Evolutionary conservation across 257 asterid species (phyloP).

Genomic region (Cruciata laevipes): DNA sequence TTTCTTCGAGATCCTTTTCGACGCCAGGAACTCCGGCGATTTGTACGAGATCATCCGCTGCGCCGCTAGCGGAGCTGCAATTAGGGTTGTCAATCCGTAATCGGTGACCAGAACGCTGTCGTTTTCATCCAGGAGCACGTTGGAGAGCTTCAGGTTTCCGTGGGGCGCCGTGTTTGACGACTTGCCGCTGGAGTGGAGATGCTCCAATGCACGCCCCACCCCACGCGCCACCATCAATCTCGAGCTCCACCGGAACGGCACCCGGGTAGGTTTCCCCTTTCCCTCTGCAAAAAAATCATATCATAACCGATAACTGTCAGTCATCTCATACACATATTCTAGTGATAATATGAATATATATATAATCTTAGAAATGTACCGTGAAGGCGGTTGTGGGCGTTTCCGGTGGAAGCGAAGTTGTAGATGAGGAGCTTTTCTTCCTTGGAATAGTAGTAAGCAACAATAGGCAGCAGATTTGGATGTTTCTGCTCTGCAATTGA

Average conservation of each 20-base stretch:
- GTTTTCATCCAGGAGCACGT: conserved; percentile 51
- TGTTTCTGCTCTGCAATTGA: conserved; percentile 48
- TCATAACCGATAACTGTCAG: neutral
- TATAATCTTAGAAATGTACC: conserved; percentile 26
- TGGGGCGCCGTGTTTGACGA: conserved; percentile 48
- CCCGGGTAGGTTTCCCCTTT: conserved; percentile 44
- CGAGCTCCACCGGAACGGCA: conserved; percentile 58
- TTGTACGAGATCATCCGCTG: conserved; percentile 55
- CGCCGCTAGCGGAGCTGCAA: conserved; percentile 42
- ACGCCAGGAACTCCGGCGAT: conserved; percentile 54
- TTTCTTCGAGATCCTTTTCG: conserved; percentile 42
- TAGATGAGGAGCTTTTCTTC: conserved; percentile 58
- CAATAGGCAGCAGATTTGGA: conserved; percentile 55
- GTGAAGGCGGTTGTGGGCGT: conserved; percentile 46
- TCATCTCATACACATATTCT: too few species aligned
- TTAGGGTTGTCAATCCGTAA: conserved; percentile 51
- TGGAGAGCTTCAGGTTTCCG: conserved; percentile 63
- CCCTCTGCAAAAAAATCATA: conserved; percentile 30
- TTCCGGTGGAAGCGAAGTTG: conserved; percentile 50
- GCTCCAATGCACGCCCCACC: conserved; percentile 49
- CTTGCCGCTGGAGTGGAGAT: conserved; percentile 43
- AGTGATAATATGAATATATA: too few species aligned
- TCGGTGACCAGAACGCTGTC: conserved; percentile 45
- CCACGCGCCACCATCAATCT: conserved; percentile 52
- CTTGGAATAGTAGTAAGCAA: conserved; percentile 57